Evolutionary conservation across 176 grass and related monocot genomes (phyloP).

Genomic region (Tillandsia fasciculata): DNA sequence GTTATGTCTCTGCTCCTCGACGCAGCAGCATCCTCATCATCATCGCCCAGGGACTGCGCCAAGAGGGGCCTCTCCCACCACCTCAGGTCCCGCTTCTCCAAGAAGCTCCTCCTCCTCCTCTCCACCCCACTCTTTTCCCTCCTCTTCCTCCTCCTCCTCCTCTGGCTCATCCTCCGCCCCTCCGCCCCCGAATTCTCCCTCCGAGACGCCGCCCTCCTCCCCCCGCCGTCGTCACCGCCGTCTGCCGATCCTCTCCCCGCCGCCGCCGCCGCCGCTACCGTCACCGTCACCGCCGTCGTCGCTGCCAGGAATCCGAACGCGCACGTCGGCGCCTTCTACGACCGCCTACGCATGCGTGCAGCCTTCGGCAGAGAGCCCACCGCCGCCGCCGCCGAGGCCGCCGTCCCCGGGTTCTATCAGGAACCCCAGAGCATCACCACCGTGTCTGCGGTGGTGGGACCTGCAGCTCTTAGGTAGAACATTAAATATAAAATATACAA

Average conservation of each 20-base stretch:
- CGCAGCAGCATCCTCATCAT: neutral
- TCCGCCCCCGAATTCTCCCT: slow-evolving; percentile 53
- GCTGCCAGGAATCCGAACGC: slow-evolving; percentile 59
- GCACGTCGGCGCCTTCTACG: slow-evolving; percentile 50
- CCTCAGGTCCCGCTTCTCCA: slow-evolving; percentile 21
- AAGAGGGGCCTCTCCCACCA: slow-evolving; percentile 24
- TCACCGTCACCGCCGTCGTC: slow-evolving; percentile 43
- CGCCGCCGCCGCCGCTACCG: neutral
- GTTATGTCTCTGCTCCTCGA: slow-evolving; percentile 32
- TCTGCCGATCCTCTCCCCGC: neutral
- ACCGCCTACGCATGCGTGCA: slow-evolving; percentile 33
- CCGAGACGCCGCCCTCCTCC: slow-evolving; percentile 23
- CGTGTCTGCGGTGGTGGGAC: slow-evolving; percentile 14
- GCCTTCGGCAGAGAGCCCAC: slow-evolving; percentile 37
- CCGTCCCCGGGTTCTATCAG: slow-evolving; percentile 38
- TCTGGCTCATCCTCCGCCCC: slow-evolving; percentile 65
- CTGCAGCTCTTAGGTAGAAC: neutral
- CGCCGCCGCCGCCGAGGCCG: slow-evolving; percentile 16
- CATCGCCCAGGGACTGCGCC: slow-evolving; percentile 42
- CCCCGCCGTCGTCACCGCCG: neutral
- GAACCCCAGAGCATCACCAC: slow-evolving; percentile 30
- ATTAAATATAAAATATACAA: neutral
- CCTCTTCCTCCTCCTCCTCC: slow-evolving; percentile 33
- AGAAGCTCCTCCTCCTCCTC: slow-evolving; percentile 30
- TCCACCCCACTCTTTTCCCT: slow-evolving; percentile 23